Base-by-base conservation (phyloP, 192 early-diverging fungal species). In the Linnemannia elongata region DNA sequence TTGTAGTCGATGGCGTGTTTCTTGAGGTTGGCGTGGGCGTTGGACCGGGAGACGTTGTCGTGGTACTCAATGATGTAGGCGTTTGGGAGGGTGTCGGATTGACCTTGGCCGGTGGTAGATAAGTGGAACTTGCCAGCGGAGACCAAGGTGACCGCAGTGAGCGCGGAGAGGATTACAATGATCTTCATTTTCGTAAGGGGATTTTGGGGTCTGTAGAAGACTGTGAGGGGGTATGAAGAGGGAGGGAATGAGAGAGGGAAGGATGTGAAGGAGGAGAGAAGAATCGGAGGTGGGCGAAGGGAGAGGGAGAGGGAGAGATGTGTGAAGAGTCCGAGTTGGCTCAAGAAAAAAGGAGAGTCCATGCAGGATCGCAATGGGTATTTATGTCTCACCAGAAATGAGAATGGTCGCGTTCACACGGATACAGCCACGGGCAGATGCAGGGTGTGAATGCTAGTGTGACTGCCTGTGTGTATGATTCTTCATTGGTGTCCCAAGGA, bases 111-210 rank as follows among this genome's bases (percentile, higher is more conserved):
- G 18, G 35, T 45, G 9, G 44, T 45, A 2, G 44, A 45, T 45
- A 45, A 45, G 44, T 78, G 77, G 49, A 78, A 78, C 77, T 44
- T 78, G 77, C 77, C 77, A 6, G 77, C 77, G 12, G 77, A 47
- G 68, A 78, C 77, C 15, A 78, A 13, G 4, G 69, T 36, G 1
- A 69, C 77, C 24, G 77, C 77, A 18, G 77, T 69, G 33, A 78
- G 45, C 6, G 69, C 63, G 35, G 77, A 69, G 22, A 78, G 69
- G 36, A 78, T 69, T n/a, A 49, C 13, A 9, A 47, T 54, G 5
- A 78, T 22, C 12, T 78, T 78, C 77, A 78, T 78, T n/a, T 41
- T 39, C 30, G 45, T 42, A 27, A 41, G 49, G 52, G 54, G 60
- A 45, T 10, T 13, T 45, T 66, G 60, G 27, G n/a, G 60, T 35